A percentile compares a stretch with the other conserved stretches of the same genome.
These are phyloP conservation scores for Diaporthe nobilis DNA, from an alignment of 2,329 filamentous ascomycete species.

Conservation along the genomic window DNA sequence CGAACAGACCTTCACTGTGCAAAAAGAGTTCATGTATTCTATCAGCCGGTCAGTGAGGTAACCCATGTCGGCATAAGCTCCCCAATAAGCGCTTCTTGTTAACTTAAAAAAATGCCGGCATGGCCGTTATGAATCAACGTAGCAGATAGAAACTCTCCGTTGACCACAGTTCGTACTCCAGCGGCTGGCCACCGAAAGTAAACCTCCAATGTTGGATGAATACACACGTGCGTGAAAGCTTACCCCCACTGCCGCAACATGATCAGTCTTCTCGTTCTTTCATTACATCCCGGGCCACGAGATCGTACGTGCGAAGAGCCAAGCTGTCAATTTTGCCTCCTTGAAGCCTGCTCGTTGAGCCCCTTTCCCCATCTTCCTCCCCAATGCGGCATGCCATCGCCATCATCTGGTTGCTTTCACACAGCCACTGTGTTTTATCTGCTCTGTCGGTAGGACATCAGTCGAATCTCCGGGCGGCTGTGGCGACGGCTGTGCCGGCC, in stretches of 20 bases:
- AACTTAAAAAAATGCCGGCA: neutral
- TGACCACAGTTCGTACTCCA: neutral
- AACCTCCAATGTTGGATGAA: neutral
- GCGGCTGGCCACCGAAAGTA: slow-evolving; percentile 9
- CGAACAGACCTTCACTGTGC: neutral
- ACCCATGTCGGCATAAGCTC: neutral
- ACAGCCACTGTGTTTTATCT: slow-evolving; percentile 29
- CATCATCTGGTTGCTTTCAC: slow-evolving; percentile 20
- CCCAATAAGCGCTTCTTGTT: neutral
- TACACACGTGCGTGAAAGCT: neutral
- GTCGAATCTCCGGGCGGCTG: slow-evolving; percentile 16
- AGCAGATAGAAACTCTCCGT: neutral
- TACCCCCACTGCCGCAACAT: neutral
- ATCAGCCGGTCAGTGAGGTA: neutral
- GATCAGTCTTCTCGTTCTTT: neutral
- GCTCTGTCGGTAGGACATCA: neutral
- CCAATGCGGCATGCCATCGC: slow-evolving; percentile 21
- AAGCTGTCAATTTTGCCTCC: slow-evolving; percentile 29
- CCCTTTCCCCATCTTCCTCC: neutral
- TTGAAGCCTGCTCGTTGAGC: slow-evolving; percentile 11
- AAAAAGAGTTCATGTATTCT: neutral
- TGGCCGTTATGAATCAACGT: neutral
- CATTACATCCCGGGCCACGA: neutral
- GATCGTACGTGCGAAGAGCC: neutral
- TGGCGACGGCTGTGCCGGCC: slow-evolving; percentile 26